Evolutionary conservation across 2,329 filamentous ascomycete species (phyloP), one percentile per base, ranked within the genome.

Genomic region (Alternaria atra): DNA sequence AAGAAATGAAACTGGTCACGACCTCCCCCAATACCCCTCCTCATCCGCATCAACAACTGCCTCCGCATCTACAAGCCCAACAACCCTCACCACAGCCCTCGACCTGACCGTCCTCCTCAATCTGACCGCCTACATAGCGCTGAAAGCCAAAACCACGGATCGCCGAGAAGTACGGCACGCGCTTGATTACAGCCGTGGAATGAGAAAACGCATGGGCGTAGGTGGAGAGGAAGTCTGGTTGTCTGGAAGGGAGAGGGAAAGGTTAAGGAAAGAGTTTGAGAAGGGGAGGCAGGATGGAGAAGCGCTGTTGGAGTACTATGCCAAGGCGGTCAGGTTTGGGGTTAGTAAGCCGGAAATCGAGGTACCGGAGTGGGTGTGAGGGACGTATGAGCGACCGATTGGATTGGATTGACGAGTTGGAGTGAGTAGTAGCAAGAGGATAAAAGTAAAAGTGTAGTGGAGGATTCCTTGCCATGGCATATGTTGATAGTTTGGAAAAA

Each of bases 91-190:
- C 1, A 25, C 48, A 2, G 64, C 69, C 27, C 64, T 75, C 34
- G 73, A 75, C 34, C 55, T 76, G 2, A 71, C 72, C 8, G 62
- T 69, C 8, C 61, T 68, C 48, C 56, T 76, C 5, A 73, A 74
- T 32, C 60, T 76, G 2, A 51, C 52, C 12, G 60, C 54, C 0
- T 76, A 73, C 40, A 34, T 71, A 1, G 59, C 60, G 2, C 47
- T 71, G 32, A 72, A 71, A 35, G 65, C 60, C 12, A 67, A 67
- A n/a, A 61, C 52, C 1, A 61, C 65, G 2, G 69, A 72, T 10
- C 54, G 67, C 15, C 73, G 69, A 35, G 59, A 64, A 15, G 35
- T 71, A 1, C 60, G 66, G 2, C 72, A 71, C 53, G 71, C 72
- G 13, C 53, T 71, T 7, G 72, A 75, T 13, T 76, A 67, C 52